A percentile compares a stretch with the other conserved stretches of the same genome.
phyloP scores from a whole-genome alignment of 768 basidiomycete genomes.

The Calocybe cyanea region DNA sequence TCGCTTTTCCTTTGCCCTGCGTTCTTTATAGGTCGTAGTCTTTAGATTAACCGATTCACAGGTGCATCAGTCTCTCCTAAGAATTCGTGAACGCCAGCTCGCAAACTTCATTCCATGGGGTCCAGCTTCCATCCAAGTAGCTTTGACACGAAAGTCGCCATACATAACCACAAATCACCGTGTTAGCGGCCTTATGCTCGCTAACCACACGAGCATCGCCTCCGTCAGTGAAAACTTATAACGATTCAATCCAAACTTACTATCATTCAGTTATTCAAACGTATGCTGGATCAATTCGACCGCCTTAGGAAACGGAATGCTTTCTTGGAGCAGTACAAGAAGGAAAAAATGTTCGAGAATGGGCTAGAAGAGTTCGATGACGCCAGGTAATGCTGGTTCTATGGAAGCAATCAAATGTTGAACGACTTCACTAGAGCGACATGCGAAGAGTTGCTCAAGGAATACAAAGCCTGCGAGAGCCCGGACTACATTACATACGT shows the following conservation, averaged over 20 bases:
- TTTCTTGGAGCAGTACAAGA: constrained; percentile 96
- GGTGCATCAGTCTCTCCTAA: constrained; percentile 96
- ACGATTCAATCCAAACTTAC: constrained; percentile 1
- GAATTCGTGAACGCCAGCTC: constrained; percentile 93
- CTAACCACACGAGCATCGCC: constrained; percentile 98
- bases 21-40: neutral
- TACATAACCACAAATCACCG: constrained; percentile 87
- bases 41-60: constrained; percentile 25
- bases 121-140: constrained; percentile 96
- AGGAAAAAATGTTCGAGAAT: constrained; percentile 93
- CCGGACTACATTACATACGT: constrained; percentile 86
- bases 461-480: constrained; percentile 95
- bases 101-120: constrained; percentile 99
- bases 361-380: constrained; percentile 96
- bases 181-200: constrained; percentile 97
- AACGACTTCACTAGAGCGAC: constrained; percentile 53
- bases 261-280: constrained; percentile 75
- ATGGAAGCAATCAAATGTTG: neutral
- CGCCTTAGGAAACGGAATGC: constrained; percentile 83
- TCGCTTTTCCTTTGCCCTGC: constrained; percentile 31
- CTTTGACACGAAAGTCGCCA: constrained; percentile 86
- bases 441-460: constrained; percentile 83
- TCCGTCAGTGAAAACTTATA: constrained; percentile 53
- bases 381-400: constrained; percentile 59
- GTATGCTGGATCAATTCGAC: constrained; percentile 95